These are phyloP conservation scores for Senecio squalidus DNA, from an alignment of 140 eudicot genomes.

Conservation along the genomic window DNA sequence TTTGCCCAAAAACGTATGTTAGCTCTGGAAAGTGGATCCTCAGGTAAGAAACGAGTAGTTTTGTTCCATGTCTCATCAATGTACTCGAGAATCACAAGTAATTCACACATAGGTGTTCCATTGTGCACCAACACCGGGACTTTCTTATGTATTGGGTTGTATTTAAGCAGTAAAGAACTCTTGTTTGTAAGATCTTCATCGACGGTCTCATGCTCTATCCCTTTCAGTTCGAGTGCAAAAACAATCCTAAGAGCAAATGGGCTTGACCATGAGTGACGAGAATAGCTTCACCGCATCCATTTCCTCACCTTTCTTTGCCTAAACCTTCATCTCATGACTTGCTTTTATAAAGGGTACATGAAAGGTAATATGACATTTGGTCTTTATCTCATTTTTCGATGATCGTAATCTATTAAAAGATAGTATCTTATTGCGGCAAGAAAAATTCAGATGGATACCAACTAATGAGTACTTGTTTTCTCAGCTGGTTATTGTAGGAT, in stretches of 20 bases:
- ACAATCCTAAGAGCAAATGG: conserved; percentile 49
- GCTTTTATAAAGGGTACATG: conserved; percentile 1
- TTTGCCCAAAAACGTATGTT: conserved; percentile 65
- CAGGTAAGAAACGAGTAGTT: conserved; percentile 35
- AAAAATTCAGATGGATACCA: background rate
- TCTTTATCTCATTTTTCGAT: background rate
- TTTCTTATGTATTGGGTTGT: conserved; percentile 55
- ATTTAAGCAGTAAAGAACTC: conserved; percentile 47
- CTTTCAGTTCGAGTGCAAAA: conserved; percentile 62
- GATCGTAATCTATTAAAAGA: background rate
- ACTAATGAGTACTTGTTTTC: too few relatives aligned
- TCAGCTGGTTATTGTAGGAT: too few relatives aligned
- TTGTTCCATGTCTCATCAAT: conserved; percentile 58
- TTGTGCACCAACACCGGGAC: conserved; percentile 66
- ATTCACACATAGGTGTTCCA: conserved; percentile 53
- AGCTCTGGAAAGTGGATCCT: conserved; percentile 59
- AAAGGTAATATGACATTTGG: too few relatives aligned
- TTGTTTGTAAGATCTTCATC: conserved; percentile 50
- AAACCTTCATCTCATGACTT: background rate
- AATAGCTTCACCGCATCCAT: conserved; percentile 61
- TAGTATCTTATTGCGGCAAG: background rate
- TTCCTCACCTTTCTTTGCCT: conserved; percentile 22
- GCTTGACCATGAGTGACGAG: conserved; percentile 64
- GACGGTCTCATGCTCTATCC: conserved; percentile 46
- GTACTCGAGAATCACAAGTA: conserved; percentile 57